Base-by-base conservation (phyloP, 306 rosid genomes). In the Cercis canadensis region DNA sequence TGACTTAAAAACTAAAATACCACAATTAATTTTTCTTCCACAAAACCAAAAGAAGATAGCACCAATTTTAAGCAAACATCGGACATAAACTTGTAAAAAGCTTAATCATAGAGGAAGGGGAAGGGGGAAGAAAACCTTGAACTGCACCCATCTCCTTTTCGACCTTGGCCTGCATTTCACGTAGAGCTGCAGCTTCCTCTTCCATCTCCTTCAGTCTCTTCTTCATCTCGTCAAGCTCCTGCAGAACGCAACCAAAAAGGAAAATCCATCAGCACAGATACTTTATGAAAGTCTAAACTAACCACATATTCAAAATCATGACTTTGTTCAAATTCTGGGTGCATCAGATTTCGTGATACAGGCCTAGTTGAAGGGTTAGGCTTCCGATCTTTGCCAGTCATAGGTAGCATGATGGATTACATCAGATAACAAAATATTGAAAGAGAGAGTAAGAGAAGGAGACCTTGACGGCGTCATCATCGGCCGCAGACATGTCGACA, bases 121-220 rank as follows among this genome's bases (percentile, higher is more conserved):
- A 33, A 11, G 58, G 6, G 29, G 15, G 15, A 41, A 6, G 0
- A 39, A 52, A 55, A 90, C 98, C 98, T 92, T 88, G 98, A 71
- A 85, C 90, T 15, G 88, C 87, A 37, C 98, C 98, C 86, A 92
- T 90, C 37, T 92, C 98, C 84, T 92, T 92, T 76, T 92, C 98
- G 31, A 92, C 97, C 85, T 90, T 92, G 57, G 97, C 97, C 71
- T 90, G 98, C 98, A 92, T 90, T 63, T 92, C 98, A 11, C 98
- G 97, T 39, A 92, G 92, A 37, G 97, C 98, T 8, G 98, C 92
- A 31, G 98, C 97, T 73, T 92, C 98, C 57, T 90, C 98, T 76
- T 92, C 96, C 96, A 92, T 92, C 65, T 90, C 98, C 86, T 90
- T 90, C 83, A 92, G 72, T 0, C 96, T 91, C 62, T 87, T 90